phyloP scores from a whole-genome alignment of 73 alveolate species.

The Paramecium sexaurelia region DNA sequence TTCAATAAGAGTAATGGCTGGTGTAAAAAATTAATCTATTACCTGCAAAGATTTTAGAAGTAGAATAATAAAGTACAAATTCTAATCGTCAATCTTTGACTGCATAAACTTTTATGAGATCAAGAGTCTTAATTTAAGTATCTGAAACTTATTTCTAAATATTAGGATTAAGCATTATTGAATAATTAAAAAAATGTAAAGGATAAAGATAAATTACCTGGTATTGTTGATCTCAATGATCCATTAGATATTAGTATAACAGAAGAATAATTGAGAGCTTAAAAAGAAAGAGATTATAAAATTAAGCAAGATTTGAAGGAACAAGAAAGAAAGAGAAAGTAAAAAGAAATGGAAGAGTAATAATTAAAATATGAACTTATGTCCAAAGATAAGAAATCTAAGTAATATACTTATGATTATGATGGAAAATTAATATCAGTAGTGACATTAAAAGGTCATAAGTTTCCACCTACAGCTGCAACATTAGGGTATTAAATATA shows the following conservation, averaged over 20 bases:
- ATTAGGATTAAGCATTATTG: constrained; percentile 3
- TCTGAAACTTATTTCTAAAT: background rate
- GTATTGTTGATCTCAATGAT: constrained; percentile 1
- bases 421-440: constrained; percentile 53
- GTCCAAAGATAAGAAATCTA: constrained; percentile 50
- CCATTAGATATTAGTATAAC: constrained; percentile 36
- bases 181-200: background rate
- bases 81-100: background rate
- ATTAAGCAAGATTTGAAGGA: constrained; percentile 11
- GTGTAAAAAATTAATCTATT: background rate
- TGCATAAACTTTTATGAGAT: constrained; percentile 37
- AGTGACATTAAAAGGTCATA: background rate
- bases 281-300: constrained; percentile 12
- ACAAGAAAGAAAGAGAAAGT: constrained; percentile 18
- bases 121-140: constrained; percentile 19
- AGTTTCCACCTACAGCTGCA: constrained; percentile 3
- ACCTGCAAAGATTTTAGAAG: background rate
- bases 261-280: constrained; percentile 18
- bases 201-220: background rate
- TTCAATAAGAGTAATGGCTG: constrained; percentile 20
- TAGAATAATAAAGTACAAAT: background rate
- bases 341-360: constrained; percentile 40
- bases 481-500: background rate
- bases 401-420: constrained; percentile 21
- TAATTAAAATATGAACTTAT: constrained; percentile 31